Base-by-base conservation (phyloP, 176 grass and related monocot species). In the Eleusine coracana region DNA sequence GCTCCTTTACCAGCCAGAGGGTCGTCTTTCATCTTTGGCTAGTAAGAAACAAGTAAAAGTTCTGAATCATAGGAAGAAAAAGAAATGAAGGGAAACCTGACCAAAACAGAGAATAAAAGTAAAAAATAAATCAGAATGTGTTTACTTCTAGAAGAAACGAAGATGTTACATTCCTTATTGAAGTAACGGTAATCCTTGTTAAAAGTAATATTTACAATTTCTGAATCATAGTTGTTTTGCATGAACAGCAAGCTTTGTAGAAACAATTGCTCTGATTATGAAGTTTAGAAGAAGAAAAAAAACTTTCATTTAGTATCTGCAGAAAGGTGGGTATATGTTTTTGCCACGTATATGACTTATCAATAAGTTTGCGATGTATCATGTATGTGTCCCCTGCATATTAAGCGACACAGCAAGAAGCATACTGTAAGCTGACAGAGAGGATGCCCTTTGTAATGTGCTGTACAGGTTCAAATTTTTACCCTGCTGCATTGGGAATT, bases 1-100 rank as follows among this genome's bases (percentile, higher is more conserved):
- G 77, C 74, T 87, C 78, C 81, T 97, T 93, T 91, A 87, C 88
- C 84, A 84, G 40, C 73, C 41, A 80, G 46, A 21, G 18, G 38
- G 17, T 54, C 44, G 10, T 69, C 77, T 69, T 80, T 76, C 28
- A 64, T 64, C 61, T 80, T 54, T 76, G 66, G 71, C 40, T 80
- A 82, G 78, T 71, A 89, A 67, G 46, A 81, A 62, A 72, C 59
- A 85, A 76, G 80, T 68, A 42, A 89, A 89, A 88, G 71, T 21
- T 79, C 80, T 36, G 64, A 72, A 90, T 52, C 66, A 65, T 54
- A 37, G 39, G 31, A 61, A 60, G 68, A 89, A 78, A 75, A 80
- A 8, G 44, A 81, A 85, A 85, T 74, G 81, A 87, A 80, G 55
- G 49, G 79, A 74, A 90, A 78, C 21, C 48, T 5, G 10, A 27